Evolutionary conservation across 805 yeast species (phyloP).

Genomic region (Jamesozyma rosinii): DNA sequence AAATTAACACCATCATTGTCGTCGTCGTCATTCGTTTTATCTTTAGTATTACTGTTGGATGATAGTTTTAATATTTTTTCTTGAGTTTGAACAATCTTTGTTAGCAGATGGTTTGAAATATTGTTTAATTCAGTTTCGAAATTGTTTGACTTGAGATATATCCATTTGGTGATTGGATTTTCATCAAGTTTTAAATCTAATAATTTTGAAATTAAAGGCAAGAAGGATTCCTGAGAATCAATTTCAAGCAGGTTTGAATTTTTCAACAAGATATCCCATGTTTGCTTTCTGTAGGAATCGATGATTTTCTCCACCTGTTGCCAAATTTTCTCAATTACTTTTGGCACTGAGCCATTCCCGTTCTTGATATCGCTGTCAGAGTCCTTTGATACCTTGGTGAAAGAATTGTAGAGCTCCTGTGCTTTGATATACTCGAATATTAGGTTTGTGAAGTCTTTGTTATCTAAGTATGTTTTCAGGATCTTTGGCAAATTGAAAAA

Average conservation of each 20-base stretch:
- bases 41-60: not conserved
- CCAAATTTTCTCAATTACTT: constrained; percentile 46
- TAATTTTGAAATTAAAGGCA: constrained; percentile 43
- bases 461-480: constrained; percentile 35
- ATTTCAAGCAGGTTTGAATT: constrained; percentile 9
- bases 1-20: constrained; percentile 27
- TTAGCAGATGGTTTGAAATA: constrained; percentile 35
- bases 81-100: constrained; percentile 34
- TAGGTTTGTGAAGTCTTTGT: constrained; percentile 49
- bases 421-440: constrained; percentile 51
- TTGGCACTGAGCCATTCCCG: constrained; percentile 17
- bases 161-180: constrained; percentile 59
- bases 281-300: constrained; percentile 42
- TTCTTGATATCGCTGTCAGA: constrained; percentile 8
- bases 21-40: constrained; percentile 7
- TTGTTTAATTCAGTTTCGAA: constrained; percentile 35
- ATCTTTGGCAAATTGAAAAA: constrained; percentile 51
- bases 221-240: constrained; percentile 27
- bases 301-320: constrained; percentile 44
- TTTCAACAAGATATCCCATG: constrained; percentile 41
- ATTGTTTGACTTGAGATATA: constrained; percentile 39
- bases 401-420: constrained; percentile 12
- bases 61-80: constrained; percentile 30
- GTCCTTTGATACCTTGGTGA: constrained; percentile 2
- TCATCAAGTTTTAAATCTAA: constrained; percentile 54